phyloP scores from a whole-genome alignment of 495 filamentous ascomycete genomes.

The Aspergillus heteromorphus region DNA sequence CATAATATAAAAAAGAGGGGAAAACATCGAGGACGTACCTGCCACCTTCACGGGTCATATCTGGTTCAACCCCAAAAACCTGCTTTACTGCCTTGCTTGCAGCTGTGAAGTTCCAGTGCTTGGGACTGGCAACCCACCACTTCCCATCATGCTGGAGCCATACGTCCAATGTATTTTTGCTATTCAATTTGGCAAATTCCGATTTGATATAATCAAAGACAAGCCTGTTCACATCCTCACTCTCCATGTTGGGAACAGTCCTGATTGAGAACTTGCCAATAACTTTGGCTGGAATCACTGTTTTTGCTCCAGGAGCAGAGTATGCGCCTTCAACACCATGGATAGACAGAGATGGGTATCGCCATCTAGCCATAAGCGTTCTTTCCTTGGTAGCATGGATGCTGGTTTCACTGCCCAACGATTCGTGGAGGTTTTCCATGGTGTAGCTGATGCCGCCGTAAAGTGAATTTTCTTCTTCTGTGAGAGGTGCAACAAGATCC shows the following conservation, averaged over 20 bases:
- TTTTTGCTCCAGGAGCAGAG: conserved; percentile 91
- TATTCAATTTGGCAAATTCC: conserved; percentile 73
- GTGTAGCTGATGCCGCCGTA: conserved; percentile 86
- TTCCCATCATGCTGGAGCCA: conserved; percentile 82
- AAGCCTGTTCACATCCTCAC: conserved; percentile 73
- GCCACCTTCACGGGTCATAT: conserved; percentile 94
- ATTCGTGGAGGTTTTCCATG: conserved; percentile 91
- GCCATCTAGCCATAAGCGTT: conserved; percentile 93
- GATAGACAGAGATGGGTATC: conserved; percentile 88
- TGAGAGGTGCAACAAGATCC: conserved; percentile 85
- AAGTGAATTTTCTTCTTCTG: conserved; percentile 75
- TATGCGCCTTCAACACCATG: conserved; percentile 97
- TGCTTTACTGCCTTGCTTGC: conserved; percentile 87
- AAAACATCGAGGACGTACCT: conserved; percentile 57
- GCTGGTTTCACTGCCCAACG: conserved; percentile 77
- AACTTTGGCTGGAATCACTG: conserved; percentile 96
- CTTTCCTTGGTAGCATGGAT: conserved; percentile 80
- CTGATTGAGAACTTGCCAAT: conserved; percentile 97
- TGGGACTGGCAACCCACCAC: conserved; percentile 96
- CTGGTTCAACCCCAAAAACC: conserved; percentile 87
- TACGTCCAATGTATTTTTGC: conserved; percentile 85
- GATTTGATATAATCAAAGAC: conserved; percentile 76
- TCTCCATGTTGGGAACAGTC: conserved; percentile 96
- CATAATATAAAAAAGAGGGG: too few species aligned
- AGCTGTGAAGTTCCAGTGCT: conserved; percentile 97